Base-by-base conservation (phyloP, 2,329 filamentous ascomycete genomes). In the Cladosporium sphaerospermum region DNA sequence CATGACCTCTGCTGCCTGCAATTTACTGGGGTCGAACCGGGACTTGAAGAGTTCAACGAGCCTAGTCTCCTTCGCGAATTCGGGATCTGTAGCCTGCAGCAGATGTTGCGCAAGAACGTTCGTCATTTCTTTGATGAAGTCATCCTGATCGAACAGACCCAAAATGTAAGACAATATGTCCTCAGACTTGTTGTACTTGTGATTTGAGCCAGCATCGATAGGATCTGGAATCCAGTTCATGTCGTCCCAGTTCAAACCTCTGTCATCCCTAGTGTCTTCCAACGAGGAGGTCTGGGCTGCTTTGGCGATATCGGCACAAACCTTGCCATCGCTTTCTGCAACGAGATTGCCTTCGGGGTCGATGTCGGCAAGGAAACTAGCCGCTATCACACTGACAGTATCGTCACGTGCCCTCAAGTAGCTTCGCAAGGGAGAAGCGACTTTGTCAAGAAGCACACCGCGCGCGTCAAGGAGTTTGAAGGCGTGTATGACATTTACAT, bases 1-100 rank as follows among this genome's bases (percentile, higher is more conserved):
- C 93, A 99, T 99, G 63, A 99, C 93, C 66, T 99, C 92, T 69
- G 91, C 96, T 45, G 88, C 88, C 67, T 97, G 93, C 43, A 99
- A 75, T 13, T 89, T 84, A 28, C 81, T 79, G 59, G 96, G 89
- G 19, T 92, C 92, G 53, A 96, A 91, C 8, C 91, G 84, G 56
- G 88, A 79, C 73, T 96, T 96, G 55, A 99, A 79, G 9, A 97
- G 78, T 54, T 92, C 84, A 5, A 97, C 78, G 4, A 96, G 87
- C 52, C 87, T 85, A 51, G 88, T 81, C 69, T 88, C 93, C 67
- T 89, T 89, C 55, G 86, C 80, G 61, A 90, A 95, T 19, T 81
- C 77, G 1, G 69, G 64, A 14, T 80, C 75, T 56, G 85, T 84
- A 44, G 81, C 82, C 54, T 76, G 75, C 14, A 84, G 71, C 3